phyloP scores from a whole-genome alignment of 2,329 filamentous ascomycete genomes.

The Colletotrichum godetiae region DNA sequence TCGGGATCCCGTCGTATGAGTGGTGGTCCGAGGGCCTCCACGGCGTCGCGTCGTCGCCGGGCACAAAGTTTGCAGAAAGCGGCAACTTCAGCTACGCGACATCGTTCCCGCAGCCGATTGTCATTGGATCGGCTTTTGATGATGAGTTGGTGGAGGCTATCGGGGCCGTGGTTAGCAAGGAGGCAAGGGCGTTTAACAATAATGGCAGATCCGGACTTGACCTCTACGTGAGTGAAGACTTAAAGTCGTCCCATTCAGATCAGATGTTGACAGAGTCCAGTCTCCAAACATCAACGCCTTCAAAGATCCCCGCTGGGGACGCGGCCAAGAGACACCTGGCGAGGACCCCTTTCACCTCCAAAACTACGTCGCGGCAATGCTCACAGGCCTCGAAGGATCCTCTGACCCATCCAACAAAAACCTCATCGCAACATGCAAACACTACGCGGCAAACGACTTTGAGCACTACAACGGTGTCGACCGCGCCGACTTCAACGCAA shows the following conservation, averaged over 20 bases:
- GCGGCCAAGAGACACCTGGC: constrained; percentile 70
- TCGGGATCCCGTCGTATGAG: constrained; percentile 68
- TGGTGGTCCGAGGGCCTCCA: constrained; percentile 74
- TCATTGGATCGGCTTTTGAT: constrained; percentile 72
- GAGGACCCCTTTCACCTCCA: constrained; percentile 64
- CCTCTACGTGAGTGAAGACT: constrained; percentile 55
- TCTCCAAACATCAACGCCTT: constrained; percentile 77
- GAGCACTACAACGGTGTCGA: constrained; percentile 56
- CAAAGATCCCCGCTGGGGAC: constrained; percentile 72
- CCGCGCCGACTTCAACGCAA: constrained; percentile 66
- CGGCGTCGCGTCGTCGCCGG: constrained; percentile 66
- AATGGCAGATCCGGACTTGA: constrained; percentile 64
- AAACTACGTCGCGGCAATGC: constrained; percentile 62
- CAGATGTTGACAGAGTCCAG: background rate
- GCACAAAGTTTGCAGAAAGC: constrained; percentile 62
- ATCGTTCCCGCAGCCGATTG: constrained; percentile 73
- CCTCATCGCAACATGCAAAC: constrained; percentile 68
- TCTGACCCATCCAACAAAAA: constrained; percentile 44
- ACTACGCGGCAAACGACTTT: constrained; percentile 68
- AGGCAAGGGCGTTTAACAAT: constrained; percentile 75
- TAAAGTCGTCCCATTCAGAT: no score
- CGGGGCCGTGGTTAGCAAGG: constrained; percentile 65
- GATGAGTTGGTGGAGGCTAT: constrained; percentile 69
- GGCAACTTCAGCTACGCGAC: constrained; percentile 70
- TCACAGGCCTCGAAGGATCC: constrained; percentile 62